Conservation (phyloP, 768 basidiomycete species). For the Lactarius hatsudake region DNA sequence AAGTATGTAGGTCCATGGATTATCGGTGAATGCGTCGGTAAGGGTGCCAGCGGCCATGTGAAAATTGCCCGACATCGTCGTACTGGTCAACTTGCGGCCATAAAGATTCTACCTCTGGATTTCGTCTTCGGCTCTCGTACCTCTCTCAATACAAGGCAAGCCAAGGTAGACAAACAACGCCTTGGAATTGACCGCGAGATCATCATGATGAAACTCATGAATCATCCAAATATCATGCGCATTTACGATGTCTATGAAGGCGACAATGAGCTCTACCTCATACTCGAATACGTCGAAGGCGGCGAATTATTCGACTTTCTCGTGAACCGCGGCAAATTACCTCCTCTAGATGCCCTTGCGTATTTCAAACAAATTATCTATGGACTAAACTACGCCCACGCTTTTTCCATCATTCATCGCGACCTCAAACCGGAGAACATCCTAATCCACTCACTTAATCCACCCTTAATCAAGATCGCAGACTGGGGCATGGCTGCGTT, state of each 20-base stretch:
- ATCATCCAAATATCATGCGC: constrained; percentile 94
- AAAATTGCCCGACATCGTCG: constrained; percentile 85
- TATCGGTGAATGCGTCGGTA: constrained; percentile 90
- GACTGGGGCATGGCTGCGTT: constrained; percentile 99
- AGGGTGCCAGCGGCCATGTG: constrained; percentile 91
- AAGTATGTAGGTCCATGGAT: constrained; percentile 89
- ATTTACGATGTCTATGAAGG: constrained; percentile 97
- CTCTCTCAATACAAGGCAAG: constrained; percentile 61
- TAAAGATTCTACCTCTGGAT: constrained; percentile 90
- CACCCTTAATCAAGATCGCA: constrained; percentile 89
- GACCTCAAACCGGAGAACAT: constrained; percentile 99
- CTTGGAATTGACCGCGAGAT: constrained; percentile 93
- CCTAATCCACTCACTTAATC: constrained; percentile 77
- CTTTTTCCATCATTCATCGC: constrained; percentile 96
- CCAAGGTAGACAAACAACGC: constrained; percentile 75
- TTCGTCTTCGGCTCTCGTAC: constrained; percentile 71
- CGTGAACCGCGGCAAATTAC: constrained; percentile 81
- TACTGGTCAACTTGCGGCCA: constrained; percentile 89
- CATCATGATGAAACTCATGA: constrained; percentile 99
- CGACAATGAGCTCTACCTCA: constrained; percentile 84
- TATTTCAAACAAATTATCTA: constrained; percentile 97
- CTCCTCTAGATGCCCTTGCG: constrained; percentile 75
- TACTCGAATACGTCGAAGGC: constrained; percentile 93
- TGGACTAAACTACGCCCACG: constrained; percentile 94
- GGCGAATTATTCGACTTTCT: constrained; percentile 97